These are phyloP conservation scores for Sporothrix sp. DNA, from an alignment of 2,329 filamentous ascomycete genomes.

Conservation along the genomic window DNA sequence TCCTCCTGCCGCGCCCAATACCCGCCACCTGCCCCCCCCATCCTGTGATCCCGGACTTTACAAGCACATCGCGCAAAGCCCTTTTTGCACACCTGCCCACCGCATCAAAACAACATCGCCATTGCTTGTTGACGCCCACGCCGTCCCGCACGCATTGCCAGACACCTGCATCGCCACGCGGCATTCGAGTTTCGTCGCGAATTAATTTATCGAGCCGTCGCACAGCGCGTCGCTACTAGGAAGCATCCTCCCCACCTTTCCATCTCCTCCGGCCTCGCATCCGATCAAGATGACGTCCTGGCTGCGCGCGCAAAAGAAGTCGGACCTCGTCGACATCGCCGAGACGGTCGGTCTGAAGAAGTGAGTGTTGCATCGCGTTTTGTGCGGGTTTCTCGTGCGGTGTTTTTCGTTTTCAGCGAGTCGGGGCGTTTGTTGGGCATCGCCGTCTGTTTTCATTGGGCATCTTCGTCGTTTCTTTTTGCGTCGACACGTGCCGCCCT, in stretches of 20 bases:
- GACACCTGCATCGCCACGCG: constrained; percentile 2
- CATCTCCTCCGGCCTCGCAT: background rate
- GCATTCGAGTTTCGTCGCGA: no score
- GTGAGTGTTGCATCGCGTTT: constrained; percentile 36
- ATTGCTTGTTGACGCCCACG: background rate
- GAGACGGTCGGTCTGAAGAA: constrained; percentile 59
- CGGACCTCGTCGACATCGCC: constrained; percentile 65
- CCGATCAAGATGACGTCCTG: constrained; percentile 43
- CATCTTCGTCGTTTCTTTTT: no score
- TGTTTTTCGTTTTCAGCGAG: background rate
- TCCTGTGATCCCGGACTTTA: background rate
- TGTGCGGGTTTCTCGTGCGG: background rate
- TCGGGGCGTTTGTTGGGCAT: no score
- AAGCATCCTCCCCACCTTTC: no score
- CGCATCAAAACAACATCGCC: constrained; percentile 5
- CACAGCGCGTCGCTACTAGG: no score
- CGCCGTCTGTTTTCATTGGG: constrained; percentile 1
- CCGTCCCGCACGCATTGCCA: background rate
- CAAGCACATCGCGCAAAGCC: no score
- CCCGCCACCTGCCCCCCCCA: constrained; percentile 1
- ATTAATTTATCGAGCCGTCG: no score
- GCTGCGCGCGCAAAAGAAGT: constrained; percentile 74
- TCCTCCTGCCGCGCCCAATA: constrained; percentile 1
- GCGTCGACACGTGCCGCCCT: no score
- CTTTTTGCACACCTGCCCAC: no score